Evolutionary conservation across 2,329 filamentous ascomycete genomes (phyloP), one percentile per base, ranked within the genome.

Genomic region (Venturia asperata): DNA sequence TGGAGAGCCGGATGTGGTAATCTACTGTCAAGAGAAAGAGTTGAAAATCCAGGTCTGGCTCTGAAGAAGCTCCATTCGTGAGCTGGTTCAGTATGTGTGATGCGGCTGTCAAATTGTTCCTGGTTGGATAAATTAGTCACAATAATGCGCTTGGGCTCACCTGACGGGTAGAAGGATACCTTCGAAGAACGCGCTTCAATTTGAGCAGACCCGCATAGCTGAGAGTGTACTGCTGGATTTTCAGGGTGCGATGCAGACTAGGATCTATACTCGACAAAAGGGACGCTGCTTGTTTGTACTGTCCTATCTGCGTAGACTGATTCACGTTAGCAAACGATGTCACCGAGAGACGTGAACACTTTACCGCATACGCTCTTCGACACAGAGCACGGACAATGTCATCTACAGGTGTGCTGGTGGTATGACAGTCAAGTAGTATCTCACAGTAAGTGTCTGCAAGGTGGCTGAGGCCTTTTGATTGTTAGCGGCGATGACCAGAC

Each of bases 341-440:
- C 11, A 10, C 11, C n/a, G 42, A 10, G 52, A 45, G 27, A 34
- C 15, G 49, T 3, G 34, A 17, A 30, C n/a, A 9, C 64, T 75
- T 64, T 70, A 84, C 80, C 62, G 87, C 79, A 67, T 87, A 84
- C 1, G 91, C 88, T 65, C 87, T 82, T 5, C 89, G 85, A 70
- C 90, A 91, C 0, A 82, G 86, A 42, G 90, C 84, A 70, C 88
- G 90, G 41, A 97, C 81, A 62, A 86, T 83, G 70, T 97, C 93
- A 68, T 96, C 91, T 55, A 92, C 84, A 0, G 87, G 82, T 43
- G 82, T 81, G 61, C 79, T 78, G n/a, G 79, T 77, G 4, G 81
- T 79, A 71, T 96, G 88, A 68, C 90, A 92, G 64, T 86, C 82
- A 19, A 92, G 80, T 66, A 96, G 92, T 0, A 91, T 80, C 68